Evolutionary conservation across 192 early-diverging fungal genomes (phyloP), one percentile per base, ranked within the genome.

Genomic region (Backusella tuberculispora): DNA sequence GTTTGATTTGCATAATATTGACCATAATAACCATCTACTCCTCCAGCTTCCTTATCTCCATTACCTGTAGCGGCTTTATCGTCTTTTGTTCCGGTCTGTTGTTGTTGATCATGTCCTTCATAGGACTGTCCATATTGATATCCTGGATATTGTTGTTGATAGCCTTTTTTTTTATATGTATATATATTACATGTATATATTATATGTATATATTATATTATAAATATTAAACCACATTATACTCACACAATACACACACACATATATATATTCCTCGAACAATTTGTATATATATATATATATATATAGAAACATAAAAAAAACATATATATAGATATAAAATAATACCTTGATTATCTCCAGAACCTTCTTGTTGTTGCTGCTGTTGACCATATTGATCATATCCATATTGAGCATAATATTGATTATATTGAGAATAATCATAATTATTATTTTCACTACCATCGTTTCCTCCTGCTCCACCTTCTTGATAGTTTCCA

Each of bases 1-100:
- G 66, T 43, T 67, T 69, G 66, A 29, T 83, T 76, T 44, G 77
- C 80, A 75, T 83, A 85, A 68, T 81, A 83, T 1, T 80, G 80
- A n/a, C 78, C 80, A 63, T 83, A 83, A n/a, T 85, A 80, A 26
- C 72, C 74, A 17, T 68, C 24, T 21, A 41, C 40, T 12, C 46
- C 60, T 7, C 72, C 63, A 40, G 34, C 68, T 24, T 71, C 38
- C 26, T 66, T 24, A 2, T 66, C 34, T 0, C 44, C 71, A 70
- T 69, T 73, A 38, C 38, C 43, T n/a, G 65, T 40, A 14, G 24
- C 4, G 41, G 40, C 34, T 17, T 21, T 41, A 9, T 70, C 46
- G 15, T 60, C 34, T 64, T 15, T 19, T 12, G 69, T 21, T 3
- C 15, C 44, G 45, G 44, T 40, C 15, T 46, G 46, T n/a, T 73